phyloP scores from a whole-genome alignment of 2,329 filamentous ascomycete genomes.

The Rhynchosporium agropyri region DNA sequence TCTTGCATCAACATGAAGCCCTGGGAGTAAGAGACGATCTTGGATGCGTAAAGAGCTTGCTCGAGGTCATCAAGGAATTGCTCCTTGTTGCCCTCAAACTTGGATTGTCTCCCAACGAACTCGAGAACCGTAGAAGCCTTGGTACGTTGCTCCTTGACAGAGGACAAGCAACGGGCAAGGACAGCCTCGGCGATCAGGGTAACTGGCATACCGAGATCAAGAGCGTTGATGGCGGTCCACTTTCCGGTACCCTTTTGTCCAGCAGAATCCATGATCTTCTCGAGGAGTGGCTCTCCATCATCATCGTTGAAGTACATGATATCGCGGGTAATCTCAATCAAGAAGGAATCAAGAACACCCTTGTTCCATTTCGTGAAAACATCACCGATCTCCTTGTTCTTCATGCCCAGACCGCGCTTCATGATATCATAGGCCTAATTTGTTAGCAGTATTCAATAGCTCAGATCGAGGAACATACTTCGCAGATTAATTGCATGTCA shows the following conservation, averaged over 20 bases:
- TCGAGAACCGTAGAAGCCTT: conserved; percentile 78
- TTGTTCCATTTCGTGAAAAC: conserved; percentile 97
- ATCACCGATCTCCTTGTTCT: conserved; percentile 93
- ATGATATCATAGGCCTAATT: conserved; percentile 96
- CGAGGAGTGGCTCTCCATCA: conserved; percentile 84
- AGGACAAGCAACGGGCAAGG: conserved; percentile 89
- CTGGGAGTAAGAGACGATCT: conserved; percentile 99
- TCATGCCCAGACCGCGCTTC: conserved; percentile 93
- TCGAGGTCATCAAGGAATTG: conserved; percentile 96
- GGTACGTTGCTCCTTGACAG: conserved; percentile 89
- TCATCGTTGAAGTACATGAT: conserved; percentile 99
- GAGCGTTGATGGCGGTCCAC: conserved; percentile 99
- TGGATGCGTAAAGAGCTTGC: conserved; percentile 98
- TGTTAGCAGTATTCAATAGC: conserved; percentile 24
- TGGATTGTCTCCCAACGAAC: conserved; percentile 71
- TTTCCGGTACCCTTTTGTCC: conserved; percentile 99
- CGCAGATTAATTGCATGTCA: conserved; percentile 99
- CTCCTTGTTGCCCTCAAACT: conserved; percentile 87
- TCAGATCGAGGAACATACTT: conserved; percentile 63
- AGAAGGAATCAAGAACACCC: conserved; percentile 97
- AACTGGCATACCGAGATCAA: conserved; percentile 98
- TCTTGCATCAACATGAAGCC: conserved; percentile 99
- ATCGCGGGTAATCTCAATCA: conserved; percentile 98
- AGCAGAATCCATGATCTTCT: conserved; percentile 98
- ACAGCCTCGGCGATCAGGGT: conserved; percentile 98